These are phyloP conservation scores for Amaranthus palmeri DNA, from an alignment of 148 eudicot species.

Conservation along the genomic window DNA sequence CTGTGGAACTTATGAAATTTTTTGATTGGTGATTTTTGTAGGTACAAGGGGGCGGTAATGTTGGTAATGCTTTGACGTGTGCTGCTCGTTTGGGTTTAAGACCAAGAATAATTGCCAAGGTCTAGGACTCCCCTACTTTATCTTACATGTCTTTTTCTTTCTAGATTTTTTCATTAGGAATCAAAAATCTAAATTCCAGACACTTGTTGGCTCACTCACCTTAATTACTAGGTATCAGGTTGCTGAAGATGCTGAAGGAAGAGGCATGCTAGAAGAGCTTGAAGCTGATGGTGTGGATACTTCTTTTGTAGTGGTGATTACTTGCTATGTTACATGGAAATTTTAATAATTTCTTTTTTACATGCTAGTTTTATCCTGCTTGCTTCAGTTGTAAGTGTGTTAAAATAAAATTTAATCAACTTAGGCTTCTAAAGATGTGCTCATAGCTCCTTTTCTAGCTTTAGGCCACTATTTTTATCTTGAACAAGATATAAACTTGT, in stretches of 20 bases:
- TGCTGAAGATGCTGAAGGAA: conserved; percentile 84
- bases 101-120: conserved; percentile 44
- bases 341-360: background rate
- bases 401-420: background rate
- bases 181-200: background rate
- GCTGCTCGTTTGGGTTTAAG: conserved; percentile 47
- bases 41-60: conserved; percentile 60
- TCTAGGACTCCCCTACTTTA: conserved; percentile 15
- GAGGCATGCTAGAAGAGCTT: conserved; percentile 66
- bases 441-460: background rate
- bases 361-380: background rate
- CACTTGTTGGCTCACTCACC: background rate
- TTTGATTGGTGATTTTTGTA: conserved; percentile 11
- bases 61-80: conserved; percentile 49
- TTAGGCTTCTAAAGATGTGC: background rate
- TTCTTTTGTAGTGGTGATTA: conserved; percentile 65
- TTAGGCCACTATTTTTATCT: background rate
- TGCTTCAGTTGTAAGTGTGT: background rate
- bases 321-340: background rate
- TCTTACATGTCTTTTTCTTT: background rate
- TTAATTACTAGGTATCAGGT: conserved; percentile 36
- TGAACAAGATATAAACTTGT: background rate
- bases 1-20: background rate
- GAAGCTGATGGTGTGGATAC: conserved; percentile 82
- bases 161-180: background rate